phyloP scores from a whole-genome alignment of 2,329 filamentous ascomycete species.

The Madurella mycetomatis region DNA sequence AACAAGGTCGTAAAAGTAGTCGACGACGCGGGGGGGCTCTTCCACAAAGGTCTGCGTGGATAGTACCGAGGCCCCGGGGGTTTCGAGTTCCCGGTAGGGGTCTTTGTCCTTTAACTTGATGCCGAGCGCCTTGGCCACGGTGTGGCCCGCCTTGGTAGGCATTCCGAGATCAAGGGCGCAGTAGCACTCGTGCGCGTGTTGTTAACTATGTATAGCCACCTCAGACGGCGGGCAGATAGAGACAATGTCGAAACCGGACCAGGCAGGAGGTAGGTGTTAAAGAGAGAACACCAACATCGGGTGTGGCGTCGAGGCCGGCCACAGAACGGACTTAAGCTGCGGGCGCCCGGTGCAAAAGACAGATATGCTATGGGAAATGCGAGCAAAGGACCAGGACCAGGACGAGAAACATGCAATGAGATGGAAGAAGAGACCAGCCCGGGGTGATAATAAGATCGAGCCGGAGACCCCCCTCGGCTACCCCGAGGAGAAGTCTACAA shows the following conservation, averaged over 20 bases:
- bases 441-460: background rate
- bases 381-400: too few relatives aligned
- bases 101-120: conserved; percentile 75
- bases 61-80: conserved; percentile 73
- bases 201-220: too few relatives aligned
- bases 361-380: too few relatives aligned
- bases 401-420: too few relatives aligned
- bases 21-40: conserved; percentile 66
- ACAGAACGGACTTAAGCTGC: too few relatives aligned
- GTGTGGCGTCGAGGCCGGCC: too few relatives aligned
- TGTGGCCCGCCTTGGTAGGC: conserved; percentile 57
- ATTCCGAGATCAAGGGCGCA: conserved; percentile 1
- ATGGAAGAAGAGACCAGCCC: background rate
- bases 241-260: too few relatives aligned
- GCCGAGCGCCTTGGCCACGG: conserved; percentile 71
- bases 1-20: conserved; percentile 63
- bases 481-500: background rate
- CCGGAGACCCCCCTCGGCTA: background rate
- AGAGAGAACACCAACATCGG: too few relatives aligned
- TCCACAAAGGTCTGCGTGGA: conserved; percentile 81
- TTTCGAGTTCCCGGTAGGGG: conserved; percentile 55
- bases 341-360: too few relatives aligned
- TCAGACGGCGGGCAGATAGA: too few relatives aligned
- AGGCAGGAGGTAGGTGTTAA: too few relatives aligned
- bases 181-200: too few relatives aligned